Base-by-base conservation (phyloP, 2,329 filamentous ascomycete genomes). In the Coccinonectria pachysandricola region DNA sequence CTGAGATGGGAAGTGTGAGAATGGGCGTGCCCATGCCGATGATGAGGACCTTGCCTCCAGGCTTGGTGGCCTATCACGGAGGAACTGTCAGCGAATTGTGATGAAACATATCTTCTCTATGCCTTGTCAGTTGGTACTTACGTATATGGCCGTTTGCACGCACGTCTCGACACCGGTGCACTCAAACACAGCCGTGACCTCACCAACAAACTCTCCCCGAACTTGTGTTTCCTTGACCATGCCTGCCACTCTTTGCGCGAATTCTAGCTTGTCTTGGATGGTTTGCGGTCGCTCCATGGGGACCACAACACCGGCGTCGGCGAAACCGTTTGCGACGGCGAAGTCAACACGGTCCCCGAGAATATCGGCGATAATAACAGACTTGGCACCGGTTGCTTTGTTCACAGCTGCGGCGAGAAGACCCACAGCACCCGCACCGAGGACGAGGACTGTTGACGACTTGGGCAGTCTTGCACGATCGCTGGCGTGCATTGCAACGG, bases 91-190 rank as follows among this genome's bases (percentile, higher is more conserved):
- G n/a, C n/a, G n/a, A n/a, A n/a, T n/a, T n/a, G n/a, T n/a, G n/a
- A n/a, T n/a, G n/a, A n/a, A n/a, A n/a, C n/a, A n/a, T n/a, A n/a
- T n/a, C n/a, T n/a, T n/a, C n/a, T n/a, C n/a, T n/a, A n/a, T n/a
- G n/a, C n/a, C n/a, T n/a, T n/a, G n/a, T n/a, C n/a, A n/a, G n/a
- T n/a, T n/a, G n/a, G n/a, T n/a, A 54, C 60, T 50, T 36, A 69
- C 67, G 43, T 81, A 87, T 29, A 87, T 84, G 4, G 76, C 69
- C 5, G 74, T 72, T 50, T 87, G 81, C 42, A 85, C 63, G 43
- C 80, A 87, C 0, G 73, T 71, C 47, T 83, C 79, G 12, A 85
- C 80, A 7, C 82, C 82, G 0, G 82, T 87, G 48, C 80, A 86
- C 56, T 87, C 81, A 45, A 80, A 85, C 3, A 79, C 77, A 2